Conservation (phyloP, 1,284 basidiomycete genomes). For the Ustilago tritici region DNA sequence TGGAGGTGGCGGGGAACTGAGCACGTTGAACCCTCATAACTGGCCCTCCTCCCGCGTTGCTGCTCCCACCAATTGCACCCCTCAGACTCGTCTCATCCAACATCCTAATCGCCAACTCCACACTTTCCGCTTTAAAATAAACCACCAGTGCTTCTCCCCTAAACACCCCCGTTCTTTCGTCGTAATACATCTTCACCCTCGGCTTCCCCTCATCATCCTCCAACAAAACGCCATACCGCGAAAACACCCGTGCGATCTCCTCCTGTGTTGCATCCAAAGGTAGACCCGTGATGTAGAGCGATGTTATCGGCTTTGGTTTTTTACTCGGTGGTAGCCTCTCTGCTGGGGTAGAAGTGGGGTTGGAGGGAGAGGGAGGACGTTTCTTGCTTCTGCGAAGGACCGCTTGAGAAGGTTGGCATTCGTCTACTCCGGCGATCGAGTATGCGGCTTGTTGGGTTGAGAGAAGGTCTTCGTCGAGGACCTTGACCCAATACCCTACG, state of each 20-base stretch:
- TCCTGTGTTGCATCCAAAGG: constrained; percentile 81
- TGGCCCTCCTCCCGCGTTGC: constrained; percentile 70
- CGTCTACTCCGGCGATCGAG: constrained; percentile 45
- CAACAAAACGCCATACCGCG: constrained; percentile 89
- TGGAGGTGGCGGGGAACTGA: constrained; percentile 74
- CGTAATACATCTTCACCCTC: constrained; percentile 92
- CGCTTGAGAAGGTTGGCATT: constrained; percentile 28
- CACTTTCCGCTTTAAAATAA: constrained; percentile 97
- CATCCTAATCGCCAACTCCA: constrained; percentile 84
- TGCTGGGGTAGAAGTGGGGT: constrained; percentile 1
- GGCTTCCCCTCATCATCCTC: constrained; percentile 88
- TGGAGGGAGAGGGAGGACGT: constrained; percentile 21
- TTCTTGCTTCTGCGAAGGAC: constrained; percentile 41
- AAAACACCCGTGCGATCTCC: constrained; percentile 84
- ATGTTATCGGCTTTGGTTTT: constrained; percentile 73
- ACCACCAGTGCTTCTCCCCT: constrained; percentile 95
- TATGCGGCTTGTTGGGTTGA: constrained; percentile 35
- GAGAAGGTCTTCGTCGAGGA: constrained; percentile 88
- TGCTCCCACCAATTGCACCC: constrained; percentile 76
- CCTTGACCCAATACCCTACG: constrained; percentile 82
- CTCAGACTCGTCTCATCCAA: constrained; percentile 93
- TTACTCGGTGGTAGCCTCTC: constrained; percentile 30
- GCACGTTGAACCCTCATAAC: constrained; percentile 87
- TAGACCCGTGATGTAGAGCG: constrained; percentile 88
- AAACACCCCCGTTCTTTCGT: constrained; percentile 80